Evolutionary conservation across 805 yeast genomes (phyloP).

Genomic region (Ogataea allantospora): DNA sequence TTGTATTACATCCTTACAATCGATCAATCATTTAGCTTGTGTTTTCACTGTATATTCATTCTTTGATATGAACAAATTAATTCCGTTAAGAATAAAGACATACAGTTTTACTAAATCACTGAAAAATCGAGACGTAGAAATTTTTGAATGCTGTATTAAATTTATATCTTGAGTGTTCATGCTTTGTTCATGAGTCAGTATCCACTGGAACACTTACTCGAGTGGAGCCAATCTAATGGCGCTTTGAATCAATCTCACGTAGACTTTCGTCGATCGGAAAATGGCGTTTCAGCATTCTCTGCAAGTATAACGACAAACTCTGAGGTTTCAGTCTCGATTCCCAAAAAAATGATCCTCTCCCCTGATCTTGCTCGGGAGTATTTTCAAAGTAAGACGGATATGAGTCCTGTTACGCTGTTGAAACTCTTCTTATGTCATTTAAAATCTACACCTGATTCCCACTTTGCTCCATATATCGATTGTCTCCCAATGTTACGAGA

Average conservation of each 20-base stretch:
- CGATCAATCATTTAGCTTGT: too few relatives aligned
- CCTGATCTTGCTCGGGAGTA: slow-evolving; percentile 23
- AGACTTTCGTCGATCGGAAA: slow-evolving; percentile 29
- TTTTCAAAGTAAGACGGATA: slow-evolving; percentile 4
- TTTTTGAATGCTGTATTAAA: neutral
- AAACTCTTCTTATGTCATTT: slow-evolving; percentile 22
- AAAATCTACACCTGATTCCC: neutral
- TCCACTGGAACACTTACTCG: slow-evolving; percentile 7
- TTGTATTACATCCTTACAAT: too few relatives aligned
- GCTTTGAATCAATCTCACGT: slow-evolving; percentile 37
- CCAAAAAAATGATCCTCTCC: slow-evolving; percentile 23
- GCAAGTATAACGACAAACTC: neutral
- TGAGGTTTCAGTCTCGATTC: slow-evolving; percentile 12
- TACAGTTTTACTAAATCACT: too few relatives aligned
- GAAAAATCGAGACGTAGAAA: too few relatives aligned
- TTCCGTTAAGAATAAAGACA: too few relatives aligned
- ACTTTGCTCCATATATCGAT: slow-evolving; percentile 41
- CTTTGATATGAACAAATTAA: too few relatives aligned
- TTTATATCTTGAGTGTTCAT: neutral
- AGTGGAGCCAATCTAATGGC: slow-evolving; percentile 40
- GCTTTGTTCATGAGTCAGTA: neutral
- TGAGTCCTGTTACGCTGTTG: slow-evolving; percentile 16
- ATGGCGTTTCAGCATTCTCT: slow-evolving; percentile 36
- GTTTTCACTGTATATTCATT: neutral
- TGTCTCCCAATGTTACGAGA: slow-evolving; percentile 43